These are phyloP conservation scores for Cyberlindnera xylosilytica DNA, from an alignment of 805 yeast species.

Conservation along the genomic window DNA sequence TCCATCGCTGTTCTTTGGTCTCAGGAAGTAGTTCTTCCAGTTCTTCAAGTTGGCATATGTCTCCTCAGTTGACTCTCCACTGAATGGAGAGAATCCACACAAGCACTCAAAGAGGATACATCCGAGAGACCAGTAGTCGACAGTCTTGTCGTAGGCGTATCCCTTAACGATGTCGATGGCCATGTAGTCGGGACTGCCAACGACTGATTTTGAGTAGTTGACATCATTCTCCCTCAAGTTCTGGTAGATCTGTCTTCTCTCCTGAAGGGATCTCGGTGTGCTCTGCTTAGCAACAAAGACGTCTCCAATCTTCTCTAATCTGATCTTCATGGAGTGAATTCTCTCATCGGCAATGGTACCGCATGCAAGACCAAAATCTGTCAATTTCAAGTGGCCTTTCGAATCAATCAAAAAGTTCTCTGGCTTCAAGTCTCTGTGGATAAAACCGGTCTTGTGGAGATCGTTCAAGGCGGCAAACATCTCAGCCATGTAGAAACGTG, in stretches of 20 bases:
- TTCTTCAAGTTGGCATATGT: conserved; percentile 90
- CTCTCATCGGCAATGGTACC: conserved; percentile 92
- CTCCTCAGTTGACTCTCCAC: conserved; percentile 91
- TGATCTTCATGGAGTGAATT: conserved; percentile 85
- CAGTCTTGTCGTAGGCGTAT: conserved; percentile 88
- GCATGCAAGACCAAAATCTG: conserved; percentile 97
- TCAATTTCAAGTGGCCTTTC: conserved; percentile 86
- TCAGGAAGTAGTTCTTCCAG: conserved; percentile 83
- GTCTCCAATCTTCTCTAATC: conserved; percentile 69
- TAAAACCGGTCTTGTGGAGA: conserved; percentile 90
- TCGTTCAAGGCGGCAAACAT: conserved; percentile 96
- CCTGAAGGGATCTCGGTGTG: conserved; percentile 67
- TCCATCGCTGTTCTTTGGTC: conserved; percentile 92
- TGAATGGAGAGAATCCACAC: conserved; percentile 96
- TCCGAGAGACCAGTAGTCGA: conserved; percentile 98
- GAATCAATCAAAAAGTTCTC: conserved; percentile 89
- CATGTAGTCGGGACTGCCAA: conserved; percentile 99
- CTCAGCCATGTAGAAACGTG: conserved; percentile 90
- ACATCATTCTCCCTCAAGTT: conserved; percentile 71
- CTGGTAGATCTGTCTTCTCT: conserved; percentile 83
- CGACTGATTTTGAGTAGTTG: conserved; percentile 90
- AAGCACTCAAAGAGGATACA: conserved; percentile 95
- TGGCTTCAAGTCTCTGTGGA: conserved; percentile 95
- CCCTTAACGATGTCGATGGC: conserved; percentile 92
- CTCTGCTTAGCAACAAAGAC: conserved; percentile 53